Conservation (phyloP, 2,329 filamentous ascomycete genomes). For the Dendryphion nanum region DNA sequence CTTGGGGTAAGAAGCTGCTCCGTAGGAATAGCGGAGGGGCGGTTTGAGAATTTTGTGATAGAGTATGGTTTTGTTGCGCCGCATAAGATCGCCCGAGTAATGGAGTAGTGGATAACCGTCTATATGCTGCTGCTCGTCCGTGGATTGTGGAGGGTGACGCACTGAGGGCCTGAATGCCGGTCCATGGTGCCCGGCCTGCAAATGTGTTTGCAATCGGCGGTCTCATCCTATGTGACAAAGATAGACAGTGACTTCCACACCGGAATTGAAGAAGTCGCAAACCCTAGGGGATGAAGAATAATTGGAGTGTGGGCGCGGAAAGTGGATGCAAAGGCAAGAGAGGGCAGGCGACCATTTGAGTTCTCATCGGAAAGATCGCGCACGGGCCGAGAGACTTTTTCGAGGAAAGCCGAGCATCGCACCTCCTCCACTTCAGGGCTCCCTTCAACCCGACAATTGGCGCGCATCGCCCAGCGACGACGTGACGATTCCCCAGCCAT, state of each 20-base stretch:
- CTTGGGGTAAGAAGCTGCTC: constrained; percentile 43
- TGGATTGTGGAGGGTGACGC: constrained; percentile 39
- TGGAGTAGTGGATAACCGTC: constrained; percentile 43
- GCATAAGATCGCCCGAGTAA: constrained; percentile 19
- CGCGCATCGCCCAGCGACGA: constrained; percentile 4
- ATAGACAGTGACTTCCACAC: constrained; percentile 1
- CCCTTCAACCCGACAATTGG: constrained; percentile 3
- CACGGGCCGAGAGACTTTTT: constrained; percentile 27
- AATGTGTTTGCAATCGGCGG: constrained; percentile 40
- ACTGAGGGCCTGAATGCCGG: constrained; percentile 37
- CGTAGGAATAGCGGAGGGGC: constrained; percentile 39
- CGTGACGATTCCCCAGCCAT: constrained; percentile 22
- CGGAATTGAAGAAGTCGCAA: neutral
- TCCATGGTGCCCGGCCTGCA: constrained; percentile 41
- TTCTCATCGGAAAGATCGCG: constrained; percentile 4
- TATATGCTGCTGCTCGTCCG: constrained; percentile 48
- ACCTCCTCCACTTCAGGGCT: neutral
- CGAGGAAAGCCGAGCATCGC: neutral
- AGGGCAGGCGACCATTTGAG: constrained; percentile 2
- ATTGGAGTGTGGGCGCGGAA: constrained; percentile 13
- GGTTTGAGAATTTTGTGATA: constrained; percentile 12
- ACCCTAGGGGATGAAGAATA: constrained; percentile 7
- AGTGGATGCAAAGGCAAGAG: constrained; percentile 20
- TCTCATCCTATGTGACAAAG: constrained; percentile 43
- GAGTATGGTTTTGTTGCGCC: constrained; percentile 20